Conservation (phyloP, 257 asterid genomes). For the Rubia yunnanensis region DNA sequence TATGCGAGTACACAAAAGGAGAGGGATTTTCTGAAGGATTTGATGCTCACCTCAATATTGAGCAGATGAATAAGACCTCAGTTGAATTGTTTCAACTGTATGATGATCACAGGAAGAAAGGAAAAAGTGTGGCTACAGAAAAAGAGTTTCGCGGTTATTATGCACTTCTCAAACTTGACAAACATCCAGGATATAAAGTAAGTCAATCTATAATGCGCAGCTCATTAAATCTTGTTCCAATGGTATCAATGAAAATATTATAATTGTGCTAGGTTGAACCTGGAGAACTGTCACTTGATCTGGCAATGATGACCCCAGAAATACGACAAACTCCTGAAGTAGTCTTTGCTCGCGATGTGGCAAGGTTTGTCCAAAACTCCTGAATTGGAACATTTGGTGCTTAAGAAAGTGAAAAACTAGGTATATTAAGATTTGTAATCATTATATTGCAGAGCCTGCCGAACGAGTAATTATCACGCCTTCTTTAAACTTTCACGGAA, state of each 20-base stretch:
- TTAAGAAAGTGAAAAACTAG: background rate
- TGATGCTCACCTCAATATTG: constrained; percentile 98
- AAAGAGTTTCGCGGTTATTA: constrained; percentile 96
- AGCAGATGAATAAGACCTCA: constrained; percentile 98
- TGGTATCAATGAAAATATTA: constrained; percentile 38
- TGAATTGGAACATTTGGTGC: constrained; percentile 8
- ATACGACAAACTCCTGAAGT: constrained; percentile 87
- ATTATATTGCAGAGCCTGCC: constrained; percentile 73
- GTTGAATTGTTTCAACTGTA: constrained; percentile 88
- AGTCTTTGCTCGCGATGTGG: constrained; percentile 92
- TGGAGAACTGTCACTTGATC: constrained; percentile 97
- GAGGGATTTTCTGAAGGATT: constrained; percentile 99
- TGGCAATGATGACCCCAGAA: constrained; percentile 94
- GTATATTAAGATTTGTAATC: constrained; percentile 1
- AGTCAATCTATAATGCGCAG: constrained; percentile 32
- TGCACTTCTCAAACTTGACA: constrained; percentile 98
- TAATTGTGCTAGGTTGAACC: constrained; percentile 93
- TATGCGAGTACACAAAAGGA: constrained; percentile 92
- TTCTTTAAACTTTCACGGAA: constrained; percentile 90
- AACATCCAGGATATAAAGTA: constrained; percentile 98
- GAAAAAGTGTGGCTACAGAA: constrained; percentile 69
- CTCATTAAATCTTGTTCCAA: constrained; percentile 20
- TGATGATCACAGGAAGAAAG: constrained; percentile 89
- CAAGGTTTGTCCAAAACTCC: constrained; percentile 48
- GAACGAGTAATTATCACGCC: constrained; percentile 85